These are phyloP conservation scores for Hericium alpestre DNA, from an alignment of 768 basidiomycete genomes.

Conservation along the genomic window DNA sequence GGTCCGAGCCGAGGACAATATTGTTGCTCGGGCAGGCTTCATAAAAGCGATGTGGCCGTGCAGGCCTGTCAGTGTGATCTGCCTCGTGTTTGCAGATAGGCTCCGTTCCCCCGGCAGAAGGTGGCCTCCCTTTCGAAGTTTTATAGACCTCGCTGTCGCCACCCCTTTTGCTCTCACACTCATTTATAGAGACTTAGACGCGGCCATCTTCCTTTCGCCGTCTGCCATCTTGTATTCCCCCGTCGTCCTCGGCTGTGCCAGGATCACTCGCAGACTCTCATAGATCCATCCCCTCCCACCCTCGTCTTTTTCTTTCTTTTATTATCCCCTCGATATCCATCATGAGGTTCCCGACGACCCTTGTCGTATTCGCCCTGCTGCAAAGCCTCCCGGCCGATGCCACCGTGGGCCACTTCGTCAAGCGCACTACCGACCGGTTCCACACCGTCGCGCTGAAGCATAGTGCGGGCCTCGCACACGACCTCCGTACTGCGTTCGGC, in stretches of 20 bases:
- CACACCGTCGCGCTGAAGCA: slow-evolving; percentile 47
- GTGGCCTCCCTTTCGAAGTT: not conserved
- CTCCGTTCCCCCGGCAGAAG: not conserved
- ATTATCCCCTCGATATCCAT: slow-evolving; percentile 4
- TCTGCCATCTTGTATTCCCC: not conserved
- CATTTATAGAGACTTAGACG: not conserved
- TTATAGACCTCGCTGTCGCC: slow-evolving; percentile 1
- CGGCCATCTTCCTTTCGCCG: not conserved
- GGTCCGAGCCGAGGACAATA: not conserved
- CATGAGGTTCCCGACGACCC: slow-evolving; percentile 19
- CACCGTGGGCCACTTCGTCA: slow-evolving; percentile 23
- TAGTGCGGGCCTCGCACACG: slow-evolving; percentile 53
- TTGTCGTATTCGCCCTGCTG: slow-evolving; percentile 20
- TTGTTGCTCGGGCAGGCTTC: not conserved
- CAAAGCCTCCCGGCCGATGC: slow-evolving; percentile 20
- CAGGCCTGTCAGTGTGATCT: not conserved
- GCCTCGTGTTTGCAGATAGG: slow-evolving; percentile 5
- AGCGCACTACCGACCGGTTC: slow-evolving; percentile 33
- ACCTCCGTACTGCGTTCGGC: slow-evolving; percentile 57
- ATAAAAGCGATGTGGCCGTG: not conserved
- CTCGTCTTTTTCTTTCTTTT: not conserved
- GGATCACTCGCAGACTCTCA: slow-evolving; percentile 12
- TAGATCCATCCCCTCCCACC: not conserved
- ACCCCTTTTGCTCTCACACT: not conserved
- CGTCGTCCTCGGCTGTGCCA: slow-evolving; percentile 12